A percentile compares a stretch with the other conserved stretches of the same genome.
phyloP scores from a whole-genome alignment of 176 grass and related monocot species.

The Aegilops longissima region DNA sequence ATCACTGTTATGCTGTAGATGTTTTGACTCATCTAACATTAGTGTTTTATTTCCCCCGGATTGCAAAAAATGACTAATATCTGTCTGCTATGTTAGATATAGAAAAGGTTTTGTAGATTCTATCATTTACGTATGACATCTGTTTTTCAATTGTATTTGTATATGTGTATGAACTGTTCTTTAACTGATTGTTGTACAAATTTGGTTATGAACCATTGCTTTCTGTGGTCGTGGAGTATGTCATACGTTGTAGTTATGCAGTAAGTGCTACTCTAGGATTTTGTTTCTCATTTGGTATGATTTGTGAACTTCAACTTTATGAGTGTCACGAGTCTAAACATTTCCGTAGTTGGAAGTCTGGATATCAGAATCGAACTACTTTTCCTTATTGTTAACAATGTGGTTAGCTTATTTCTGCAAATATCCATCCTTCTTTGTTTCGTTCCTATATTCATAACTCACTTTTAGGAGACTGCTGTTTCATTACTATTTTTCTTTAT shows the following conservation, averaged over 20 bases:
- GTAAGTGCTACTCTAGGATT: not conserved
- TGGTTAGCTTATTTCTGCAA: not conserved
- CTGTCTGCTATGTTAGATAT: not conserved
- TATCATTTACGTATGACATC: not conserved
- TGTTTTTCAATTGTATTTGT: not conserved
- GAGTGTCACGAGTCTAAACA: not conserved
- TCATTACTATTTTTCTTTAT: not conserved
- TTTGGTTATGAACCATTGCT: not conserved
- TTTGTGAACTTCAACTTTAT: not conserved
- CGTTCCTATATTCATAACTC: not conserved
- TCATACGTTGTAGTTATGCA: not conserved
- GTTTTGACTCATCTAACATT: not conserved
- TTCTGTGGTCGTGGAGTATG: not conserved
- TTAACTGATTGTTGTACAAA: not conserved
- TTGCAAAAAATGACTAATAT: constrained; percentile 13
- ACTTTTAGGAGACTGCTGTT: not conserved
- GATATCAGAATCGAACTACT: not conserved
- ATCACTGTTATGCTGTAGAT: not conserved
- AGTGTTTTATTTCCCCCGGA: not conserved
- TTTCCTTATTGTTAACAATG: not conserved
- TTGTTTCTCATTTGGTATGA: not conserved
- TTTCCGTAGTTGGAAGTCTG: not conserved
- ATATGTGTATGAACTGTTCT: too few relatives aligned
- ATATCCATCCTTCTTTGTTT: not conserved
- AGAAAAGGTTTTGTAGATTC: not conserved